phyloP scores from a whole-genome alignment of 495 filamentous ascomycete species.

The Amniculicola lignicola region DNA sequence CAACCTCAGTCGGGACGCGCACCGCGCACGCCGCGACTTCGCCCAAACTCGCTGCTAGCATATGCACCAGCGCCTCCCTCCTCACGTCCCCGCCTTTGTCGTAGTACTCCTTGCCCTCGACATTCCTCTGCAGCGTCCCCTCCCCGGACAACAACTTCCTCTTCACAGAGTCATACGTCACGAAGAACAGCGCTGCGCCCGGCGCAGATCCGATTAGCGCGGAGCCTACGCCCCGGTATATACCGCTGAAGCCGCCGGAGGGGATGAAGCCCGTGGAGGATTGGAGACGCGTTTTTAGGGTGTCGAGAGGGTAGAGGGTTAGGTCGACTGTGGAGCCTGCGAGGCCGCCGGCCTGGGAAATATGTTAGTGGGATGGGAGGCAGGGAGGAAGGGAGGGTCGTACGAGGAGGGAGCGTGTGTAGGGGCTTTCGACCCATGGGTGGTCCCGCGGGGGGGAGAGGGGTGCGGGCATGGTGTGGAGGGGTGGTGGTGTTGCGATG shows the following conservation, averaged over 20 bases:
- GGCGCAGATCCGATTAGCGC: constrained; percentile 89
- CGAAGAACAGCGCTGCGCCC: constrained; percentile 97
- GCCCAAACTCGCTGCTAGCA: constrained; percentile 80
- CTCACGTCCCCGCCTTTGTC: constrained; percentile 1
- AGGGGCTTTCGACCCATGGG: constrained; percentile 45
- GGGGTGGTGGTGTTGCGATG: not conserved
- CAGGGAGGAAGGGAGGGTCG: constrained; percentile 14
- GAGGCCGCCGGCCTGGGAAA: constrained; percentile 41
- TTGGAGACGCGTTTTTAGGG: constrained; percentile 67
- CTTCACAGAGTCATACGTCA: constrained; percentile 88
- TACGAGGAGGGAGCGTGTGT: constrained; percentile 48
- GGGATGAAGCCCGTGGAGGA: constrained; percentile 75
- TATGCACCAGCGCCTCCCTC: constrained; percentile 58
- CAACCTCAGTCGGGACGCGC: constrained; percentile 89
- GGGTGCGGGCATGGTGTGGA: constrained; percentile 17
- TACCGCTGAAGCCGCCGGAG: constrained; percentile 69
- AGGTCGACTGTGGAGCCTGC: constrained; percentile 47
- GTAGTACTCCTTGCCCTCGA: constrained; percentile 28
- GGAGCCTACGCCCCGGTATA: constrained; percentile 67
- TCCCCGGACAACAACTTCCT: constrained; percentile 9
- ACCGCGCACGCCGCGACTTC: constrained; percentile 92
- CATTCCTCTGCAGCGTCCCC: constrained; percentile 2
- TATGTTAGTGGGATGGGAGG: constrained; percentile 41
- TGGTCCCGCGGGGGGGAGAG: constrained; percentile 6
- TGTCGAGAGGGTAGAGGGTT: constrained; percentile 46